phyloP scores from a whole-genome alignment of 169 alveolate genomes.

The Plasmodium gallinaceum region DNA sequence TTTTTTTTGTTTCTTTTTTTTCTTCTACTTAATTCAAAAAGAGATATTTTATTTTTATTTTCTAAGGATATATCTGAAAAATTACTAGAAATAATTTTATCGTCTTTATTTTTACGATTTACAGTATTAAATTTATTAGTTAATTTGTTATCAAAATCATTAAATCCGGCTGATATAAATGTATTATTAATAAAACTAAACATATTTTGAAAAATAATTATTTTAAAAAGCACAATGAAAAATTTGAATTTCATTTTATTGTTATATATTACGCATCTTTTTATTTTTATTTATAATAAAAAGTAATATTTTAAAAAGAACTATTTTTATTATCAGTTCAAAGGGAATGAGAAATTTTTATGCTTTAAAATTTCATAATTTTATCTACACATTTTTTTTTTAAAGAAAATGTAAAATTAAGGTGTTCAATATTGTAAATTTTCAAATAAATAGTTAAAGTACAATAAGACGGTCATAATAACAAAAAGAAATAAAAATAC shows the following conservation, averaged over 20 bases:
- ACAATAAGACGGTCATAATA: too few species aligned
- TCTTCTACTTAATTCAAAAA: constrained; percentile 21
- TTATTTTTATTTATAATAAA: too few species aligned
- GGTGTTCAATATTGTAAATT: too few species aligned
- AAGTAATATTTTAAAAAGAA: too few species aligned
- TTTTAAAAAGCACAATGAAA: constrained; percentile 24
- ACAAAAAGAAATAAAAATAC: too few species aligned
- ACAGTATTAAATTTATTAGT: constrained; percentile 2
- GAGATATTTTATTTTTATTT: constrained; percentile 26
- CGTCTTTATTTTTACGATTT: not conserved
- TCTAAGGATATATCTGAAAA: not conserved
- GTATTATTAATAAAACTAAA: constrained; percentile 12
- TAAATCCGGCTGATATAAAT: constrained; percentile 19
- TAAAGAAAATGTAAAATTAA: too few species aligned
- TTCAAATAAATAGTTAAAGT: too few species aligned
- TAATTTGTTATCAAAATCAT: constrained; percentile 4
- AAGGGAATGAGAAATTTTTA: too few species aligned
- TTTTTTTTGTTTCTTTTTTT: constrained; percentile 1
- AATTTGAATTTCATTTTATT: constrained; percentile 49
- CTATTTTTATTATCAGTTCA: too few species aligned
- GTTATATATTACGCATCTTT: too few species aligned
- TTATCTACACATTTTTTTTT: too few species aligned
- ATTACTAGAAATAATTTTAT: constrained; percentile 3
- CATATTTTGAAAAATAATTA: constrained; percentile 37
- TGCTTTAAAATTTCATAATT: too few species aligned